Evolutionary conservation across 2,329 filamentous ascomycete species (phyloP), one percentile per base, ranked within the genome.

Genomic region (Mollisiaceae sp.): DNA sequence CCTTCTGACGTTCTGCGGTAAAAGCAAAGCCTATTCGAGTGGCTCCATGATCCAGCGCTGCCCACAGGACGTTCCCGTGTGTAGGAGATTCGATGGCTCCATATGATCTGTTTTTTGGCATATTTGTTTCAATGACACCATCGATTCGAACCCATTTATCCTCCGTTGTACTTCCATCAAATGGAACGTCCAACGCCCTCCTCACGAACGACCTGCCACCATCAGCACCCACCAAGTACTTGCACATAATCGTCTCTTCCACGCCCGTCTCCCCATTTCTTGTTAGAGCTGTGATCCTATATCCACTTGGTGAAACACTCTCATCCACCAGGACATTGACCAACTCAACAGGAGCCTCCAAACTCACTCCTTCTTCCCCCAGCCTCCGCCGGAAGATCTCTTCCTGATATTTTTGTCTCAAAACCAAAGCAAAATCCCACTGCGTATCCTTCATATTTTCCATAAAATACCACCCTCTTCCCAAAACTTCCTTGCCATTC

Each of bases 1-100:
- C 75, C n/a, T 73, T 76, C 6, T 76, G 76, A 43, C 78, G 74
- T 58, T 80, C 79, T 0, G 79, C 76, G 2, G 78, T 83, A 68
- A 83, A 81, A 0, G 82, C 82, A 66, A 81, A 86, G 4, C 84
- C 85, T 47, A 86, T 84, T 6, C 84, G 78, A 0, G 82, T 85
- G 0, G 79, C 81, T 3, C 82, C 83, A 63, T 82, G 81, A 69
- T 86, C 85, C 0, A 86, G 75, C 3, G 81, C 79, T 2, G 80
- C 82, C 83, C 83, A 86, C 0, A 86, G 76, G 0, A 86, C 82
- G 63, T 85, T 85, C 3, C 84, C 83, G 68, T 86, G 83, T 0
- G 81, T 82, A 0, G 78, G 78, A 27, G 78, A 81, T 69, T 86
- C 83, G 55, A 86, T 82, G 0, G 82, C 78, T 38, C 81, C 81